A percentile compares a stretch with the other conserved stretches of the same genome.
Evolutionary conservation across 371 early-diverging fungal genomes (phyloP).

Genomic region (Zopfochytrium polystomum): DNA sequence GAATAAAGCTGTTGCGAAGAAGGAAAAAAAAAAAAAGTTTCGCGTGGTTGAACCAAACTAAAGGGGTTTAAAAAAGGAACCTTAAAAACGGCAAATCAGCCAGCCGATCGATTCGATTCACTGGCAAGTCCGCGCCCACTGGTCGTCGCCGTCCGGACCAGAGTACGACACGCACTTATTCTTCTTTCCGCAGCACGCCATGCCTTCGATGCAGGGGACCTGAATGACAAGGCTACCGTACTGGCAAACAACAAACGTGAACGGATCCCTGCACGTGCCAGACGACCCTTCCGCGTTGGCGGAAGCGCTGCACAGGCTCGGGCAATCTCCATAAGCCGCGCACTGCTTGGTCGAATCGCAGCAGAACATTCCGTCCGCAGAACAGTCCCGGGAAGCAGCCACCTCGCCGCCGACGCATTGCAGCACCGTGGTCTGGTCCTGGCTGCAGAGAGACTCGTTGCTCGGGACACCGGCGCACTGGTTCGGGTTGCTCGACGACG

Average conservation of each 20-base stretch:
- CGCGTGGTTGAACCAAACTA: too few species aligned
- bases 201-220: neutral
- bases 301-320: slow-evolving; percentile 1
- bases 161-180: too few species aligned
- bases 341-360: neutral
- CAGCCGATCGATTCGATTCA: too few species aligned
- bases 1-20: too few species aligned
- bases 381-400: neutral
- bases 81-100: too few species aligned
- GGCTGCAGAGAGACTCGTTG: neutral
- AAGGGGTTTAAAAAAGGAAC: too few species aligned
- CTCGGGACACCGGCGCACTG: neutral
- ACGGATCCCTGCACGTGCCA: neutral
- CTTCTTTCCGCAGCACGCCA: neutral
- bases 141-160: too few species aligned
- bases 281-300: neutral
- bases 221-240: neutral
- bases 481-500: neutral
- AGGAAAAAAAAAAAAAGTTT: too few species aligned
- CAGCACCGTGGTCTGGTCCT: neutral
- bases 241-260: neutral
- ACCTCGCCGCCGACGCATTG: neutral
- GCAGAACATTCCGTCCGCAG: neutral
- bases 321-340: neutral
- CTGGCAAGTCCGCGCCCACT: too few species aligned